Conservation (phyloP, 2,329 filamentous ascomycete genomes). For the Trichophyton equinum region DNA sequence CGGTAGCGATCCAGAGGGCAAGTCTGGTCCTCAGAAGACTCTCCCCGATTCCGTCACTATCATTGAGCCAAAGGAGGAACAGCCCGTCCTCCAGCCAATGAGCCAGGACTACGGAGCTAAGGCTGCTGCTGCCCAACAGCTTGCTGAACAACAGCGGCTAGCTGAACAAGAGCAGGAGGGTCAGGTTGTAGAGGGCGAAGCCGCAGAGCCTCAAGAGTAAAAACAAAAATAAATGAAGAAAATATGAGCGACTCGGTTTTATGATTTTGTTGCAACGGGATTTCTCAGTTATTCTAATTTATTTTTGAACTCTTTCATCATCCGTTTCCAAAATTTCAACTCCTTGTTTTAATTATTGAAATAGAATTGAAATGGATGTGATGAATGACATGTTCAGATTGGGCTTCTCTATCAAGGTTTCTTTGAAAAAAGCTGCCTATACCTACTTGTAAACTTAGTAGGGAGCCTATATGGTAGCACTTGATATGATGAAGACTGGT, state of each 20-base stretch:
- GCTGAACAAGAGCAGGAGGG: slow-evolving; percentile 39
- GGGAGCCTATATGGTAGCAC: too few relatives aligned
- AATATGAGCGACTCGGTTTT: slow-evolving; percentile 2
- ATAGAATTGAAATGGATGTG: slow-evolving; percentile 4
- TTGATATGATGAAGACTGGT: too few relatives aligned
- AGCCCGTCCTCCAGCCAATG: slow-evolving; percentile 84
- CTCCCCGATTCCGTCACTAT: slow-evolving; percentile 98
- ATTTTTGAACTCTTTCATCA: slow-evolving; percentile 1
- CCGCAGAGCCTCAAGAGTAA: slow-evolving; percentile 38
- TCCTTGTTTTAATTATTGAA: not conserved
- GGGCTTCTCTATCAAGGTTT: not conserved
- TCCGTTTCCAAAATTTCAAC: not conserved
- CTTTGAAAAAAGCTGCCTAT: not conserved
- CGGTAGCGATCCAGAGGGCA: slow-evolving; percentile 97
- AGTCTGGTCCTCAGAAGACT: slow-evolving; percentile 92
- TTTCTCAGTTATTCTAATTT: slow-evolving; percentile 1
- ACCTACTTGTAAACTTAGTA: not conserved
- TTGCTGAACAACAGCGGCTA: slow-evolving; percentile 43
- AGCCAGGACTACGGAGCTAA: slow-evolving; percentile 99
- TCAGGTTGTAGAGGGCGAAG: slow-evolving; percentile 19
- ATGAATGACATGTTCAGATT: not conserved
- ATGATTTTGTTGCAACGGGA: slow-evolving; percentile 1
- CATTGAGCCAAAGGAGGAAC: slow-evolving; percentile 99
- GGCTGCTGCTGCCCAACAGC: slow-evolving; percentile 52
- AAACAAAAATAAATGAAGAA: slow-evolving; percentile 17